A percentile compares a stretch with the other conserved stretches of the same genome.
Evolutionary conservation across 371 early-diverging fungal genomes (phyloP).

Genomic region (Apophysomyces trapeziformis): DNA sequence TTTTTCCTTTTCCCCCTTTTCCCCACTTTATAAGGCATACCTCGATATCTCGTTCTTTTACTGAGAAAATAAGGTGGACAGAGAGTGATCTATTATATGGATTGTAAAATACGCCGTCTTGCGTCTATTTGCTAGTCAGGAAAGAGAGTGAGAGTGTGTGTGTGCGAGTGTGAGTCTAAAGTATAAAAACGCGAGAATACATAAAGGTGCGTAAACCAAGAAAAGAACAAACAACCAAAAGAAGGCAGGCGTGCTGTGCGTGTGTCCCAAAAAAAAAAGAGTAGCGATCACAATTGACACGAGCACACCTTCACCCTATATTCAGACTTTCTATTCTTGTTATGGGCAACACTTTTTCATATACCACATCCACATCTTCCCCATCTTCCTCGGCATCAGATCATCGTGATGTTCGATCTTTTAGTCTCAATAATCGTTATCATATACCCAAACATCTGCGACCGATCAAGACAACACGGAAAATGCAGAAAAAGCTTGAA

Average conservation of each 20-base stretch:
- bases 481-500: slow-evolving; percentile 11
- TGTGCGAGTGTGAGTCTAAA: background rate
- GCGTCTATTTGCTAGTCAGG: background rate
- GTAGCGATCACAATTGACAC: background rate
- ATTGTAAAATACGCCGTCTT: background rate
- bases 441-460: slow-evolving; percentile 20
- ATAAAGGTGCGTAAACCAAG: background rate
- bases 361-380: slow-evolving; percentile 6
- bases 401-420: slow-evolving; percentile 1
- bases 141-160: background rate
- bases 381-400: background rate
- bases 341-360: slow-evolving; percentile 1
- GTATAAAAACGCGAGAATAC: background rate
- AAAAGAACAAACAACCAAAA: background rate
- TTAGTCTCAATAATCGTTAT: slow-evolving; percentile 3
- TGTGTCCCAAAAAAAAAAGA: background rate
- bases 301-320: background rate
- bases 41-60: background rate
- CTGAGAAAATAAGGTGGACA: background rate
- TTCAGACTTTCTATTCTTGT: background rate
- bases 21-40: too few relatives aligned
- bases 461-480: slow-evolving; percentile 11
- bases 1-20: background rate
- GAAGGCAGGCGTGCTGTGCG: background rate
- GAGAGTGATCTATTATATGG: background rate